Percentiles rank a stretch among this genome's conserved stretches.
Evolutionary conservation across 768 basidiomycete species (phyloP).

Genomic region (Galerina marginata): DNA sequence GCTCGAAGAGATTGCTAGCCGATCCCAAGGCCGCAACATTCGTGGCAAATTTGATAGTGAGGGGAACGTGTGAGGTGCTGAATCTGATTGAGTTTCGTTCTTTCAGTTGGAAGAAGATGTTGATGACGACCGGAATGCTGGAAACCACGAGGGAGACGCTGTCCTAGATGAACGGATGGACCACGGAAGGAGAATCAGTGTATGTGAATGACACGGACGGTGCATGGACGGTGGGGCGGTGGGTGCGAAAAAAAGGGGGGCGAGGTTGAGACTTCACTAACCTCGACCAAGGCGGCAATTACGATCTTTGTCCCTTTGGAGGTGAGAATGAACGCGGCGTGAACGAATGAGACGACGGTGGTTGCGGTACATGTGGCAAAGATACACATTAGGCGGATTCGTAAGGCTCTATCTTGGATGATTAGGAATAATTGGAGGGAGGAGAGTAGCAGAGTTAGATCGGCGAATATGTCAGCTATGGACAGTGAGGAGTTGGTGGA

Average conservation of each 20-base stretch:
- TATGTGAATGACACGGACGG: background rate
- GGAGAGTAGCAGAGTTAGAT: constrained; percentile 9
- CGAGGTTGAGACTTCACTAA: constrained; percentile 14
- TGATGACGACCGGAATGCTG: constrained; percentile 44
- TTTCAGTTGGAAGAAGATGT: constrained; percentile 28
- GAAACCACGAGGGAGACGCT: constrained; percentile 42
- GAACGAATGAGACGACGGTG: constrained; percentile 52
- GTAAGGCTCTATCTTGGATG: constrained; percentile 19
- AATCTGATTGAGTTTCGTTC: background rate
- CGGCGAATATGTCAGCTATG: constrained; percentile 19
- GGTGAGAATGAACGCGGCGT: constrained; percentile 46
- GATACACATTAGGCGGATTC: constrained; percentile 16
- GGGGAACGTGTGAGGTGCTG: background rate
- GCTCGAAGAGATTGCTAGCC: background rate
- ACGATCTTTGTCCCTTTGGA: constrained; percentile 33
- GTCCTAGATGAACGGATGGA: constrained; percentile 25
- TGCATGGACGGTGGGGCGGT: too few relatives aligned
- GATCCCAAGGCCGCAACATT: background rate
- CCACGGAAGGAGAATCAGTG: background rate
- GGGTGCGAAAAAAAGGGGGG: too few relatives aligned
- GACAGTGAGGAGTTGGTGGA: background rate
- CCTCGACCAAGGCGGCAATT: constrained; percentile 51
- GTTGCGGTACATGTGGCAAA: constrained; percentile 56
- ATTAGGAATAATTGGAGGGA: constrained; percentile 18
- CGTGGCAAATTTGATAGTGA: background rate